Base-by-base conservation (phyloP, 345 rosid species). In the Acer yangbiense region DNA sequence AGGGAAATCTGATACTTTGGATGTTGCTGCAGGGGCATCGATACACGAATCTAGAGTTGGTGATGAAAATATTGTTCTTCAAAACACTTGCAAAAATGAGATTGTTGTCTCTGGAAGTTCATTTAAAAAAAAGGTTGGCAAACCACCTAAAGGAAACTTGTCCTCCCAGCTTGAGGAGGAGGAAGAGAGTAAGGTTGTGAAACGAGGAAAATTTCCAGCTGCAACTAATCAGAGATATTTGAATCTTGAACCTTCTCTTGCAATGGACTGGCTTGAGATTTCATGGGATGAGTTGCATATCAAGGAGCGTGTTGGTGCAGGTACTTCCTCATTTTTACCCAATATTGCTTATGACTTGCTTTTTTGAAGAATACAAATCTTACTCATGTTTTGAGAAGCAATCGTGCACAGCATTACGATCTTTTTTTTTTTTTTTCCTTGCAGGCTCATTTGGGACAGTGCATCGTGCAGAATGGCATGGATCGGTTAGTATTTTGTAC, bases 401-500 rank as follows among this genome's bases (percentile, higher is more conserved):
- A 60, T 76, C 25, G 17, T 14, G 8, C 29, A 57, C 76, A 35
- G n/a, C 8, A 7, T 29, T 16, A 43, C n/a, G 17, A 35, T 21
- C 11, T 65, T 72, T 66, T 41, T 25, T 25, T 25, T 25, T 55
- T 58, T 27, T 61, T 50, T 35, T 32, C 6, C 50, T 77, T 81
- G 60, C 88, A 95, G 98, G 98, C 61, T 95, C 99, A 64, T 95
- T 95, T 86, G 96, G 98, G 78, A 95, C 96, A 20, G 99, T 95
- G 82, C 98, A 95, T 87, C 97, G 94, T 52, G 99, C 99, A 83
- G 99, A 95, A 85, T 95, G 99, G 98, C 92, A 93, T 88, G 99
- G 99, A 81, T 93, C 98, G 78, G 99, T 95, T 71, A 80, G 97
- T 89, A 76, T 76, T 54, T 50, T 18, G 25, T 55, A 12, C 71